Percentiles rank a stretch among this genome's conserved stretches.
phyloP scores from a whole-genome alignment of 106 monocot species.

The Phalaenopsis aphrodite region DNA sequence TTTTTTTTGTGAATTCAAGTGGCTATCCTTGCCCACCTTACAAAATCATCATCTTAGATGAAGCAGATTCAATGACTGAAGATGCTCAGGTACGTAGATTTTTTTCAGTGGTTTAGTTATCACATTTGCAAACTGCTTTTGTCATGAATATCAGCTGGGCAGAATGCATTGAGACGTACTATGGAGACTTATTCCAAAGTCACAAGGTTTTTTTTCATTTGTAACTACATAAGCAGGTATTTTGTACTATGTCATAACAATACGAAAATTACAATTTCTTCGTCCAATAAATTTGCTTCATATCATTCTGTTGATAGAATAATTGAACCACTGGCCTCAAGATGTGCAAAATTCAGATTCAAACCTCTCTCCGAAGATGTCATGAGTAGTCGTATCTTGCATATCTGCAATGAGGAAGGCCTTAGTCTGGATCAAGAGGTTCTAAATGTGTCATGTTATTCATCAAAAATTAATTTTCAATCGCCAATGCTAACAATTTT shows the following conservation, averaged over 20 bases:
- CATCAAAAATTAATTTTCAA: conserved; percentile 4
- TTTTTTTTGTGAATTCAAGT: conserved; percentile 22
- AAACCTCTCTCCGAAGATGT: conserved; percentile 82
- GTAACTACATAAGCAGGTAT: conserved; percentile 98
- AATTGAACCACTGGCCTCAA: conserved; percentile 98
- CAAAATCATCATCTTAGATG: conserved; percentile 96
- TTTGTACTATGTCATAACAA: background rate
- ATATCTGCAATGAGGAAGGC: conserved; percentile 85
- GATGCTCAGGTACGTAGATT: conserved; percentile 73
- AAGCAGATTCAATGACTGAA: conserved; percentile 99
- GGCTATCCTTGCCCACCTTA: conserved; percentile 86
- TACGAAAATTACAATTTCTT: background rate
- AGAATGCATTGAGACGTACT: conserved; percentile 96
- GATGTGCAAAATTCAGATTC: conserved; percentile 99
- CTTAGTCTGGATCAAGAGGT: conserved; percentile 79
- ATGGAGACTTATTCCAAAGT: conserved; percentile 99
- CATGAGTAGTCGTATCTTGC: conserved; percentile 71
- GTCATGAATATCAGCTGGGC: conserved; percentile 18
- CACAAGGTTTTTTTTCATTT: conserved; percentile 95
- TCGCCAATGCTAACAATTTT: background rate
- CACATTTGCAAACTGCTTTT: background rate
- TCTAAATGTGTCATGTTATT: background rate
- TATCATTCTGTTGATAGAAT: conserved; percentile 40
- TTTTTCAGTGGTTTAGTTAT: background rate
- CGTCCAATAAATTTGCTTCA: background rate